A percentile compares a stretch with the other conserved stretches of the same genome.
These are phyloP conservation scores for Ulota crispa DNA, from an alignment of 225 moss, liverwort and hornwort genomes.

Conservation along the genomic window DNA sequence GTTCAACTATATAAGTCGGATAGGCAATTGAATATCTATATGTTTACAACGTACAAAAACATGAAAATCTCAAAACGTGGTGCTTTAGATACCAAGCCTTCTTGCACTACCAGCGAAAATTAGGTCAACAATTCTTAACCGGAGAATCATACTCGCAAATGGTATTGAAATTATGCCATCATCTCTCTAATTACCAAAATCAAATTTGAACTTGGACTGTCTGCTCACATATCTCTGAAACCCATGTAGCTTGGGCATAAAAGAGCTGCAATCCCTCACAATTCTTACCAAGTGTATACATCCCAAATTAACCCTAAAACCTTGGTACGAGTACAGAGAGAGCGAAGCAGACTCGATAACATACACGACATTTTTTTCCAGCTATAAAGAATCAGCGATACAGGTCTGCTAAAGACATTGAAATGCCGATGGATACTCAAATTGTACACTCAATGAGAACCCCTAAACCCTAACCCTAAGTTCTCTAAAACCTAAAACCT, in stretches of 20 bases:
- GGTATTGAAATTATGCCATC: not conserved
- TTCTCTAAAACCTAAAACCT: conserved; percentile 11
- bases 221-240: not conserved
- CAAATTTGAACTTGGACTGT: not conserved
- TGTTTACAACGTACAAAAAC: too few relatives aligned
- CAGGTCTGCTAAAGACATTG: not conserved
- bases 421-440: not conserved
- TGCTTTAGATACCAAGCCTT: too few relatives aligned
- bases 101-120: not conserved
- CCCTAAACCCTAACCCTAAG: not conserved
- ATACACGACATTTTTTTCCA: not conserved
- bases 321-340: not conserved
- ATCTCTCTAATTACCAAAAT: not conserved
- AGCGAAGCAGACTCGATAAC: not conserved
- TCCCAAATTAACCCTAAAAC: not conserved
- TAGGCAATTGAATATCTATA: too few relatives aligned
- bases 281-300: not conserved
- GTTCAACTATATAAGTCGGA: too few relatives aligned
- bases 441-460: not conserved
- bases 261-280: not conserved
- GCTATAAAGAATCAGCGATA: not conserved
- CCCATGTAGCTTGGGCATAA: not conserved
- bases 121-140: not conserved
- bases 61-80: too few relatives aligned
- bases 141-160: not conserved